Conservation (phyloP, 1,139 yeast genomes). For the Geotrichum histeridarum region DNA sequence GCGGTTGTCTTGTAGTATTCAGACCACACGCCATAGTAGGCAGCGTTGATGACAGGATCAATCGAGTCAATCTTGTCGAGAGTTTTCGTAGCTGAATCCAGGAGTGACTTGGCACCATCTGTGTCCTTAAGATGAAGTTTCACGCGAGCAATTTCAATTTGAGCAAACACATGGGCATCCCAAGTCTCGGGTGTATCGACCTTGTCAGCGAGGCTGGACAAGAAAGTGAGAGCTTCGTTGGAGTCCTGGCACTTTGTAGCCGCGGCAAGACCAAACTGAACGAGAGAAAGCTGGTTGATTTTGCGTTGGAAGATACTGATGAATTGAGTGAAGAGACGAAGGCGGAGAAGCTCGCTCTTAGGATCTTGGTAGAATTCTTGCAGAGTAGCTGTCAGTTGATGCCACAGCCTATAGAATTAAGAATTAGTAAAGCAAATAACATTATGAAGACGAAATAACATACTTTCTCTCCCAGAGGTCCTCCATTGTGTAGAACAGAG, state of each 20-base stretch:
- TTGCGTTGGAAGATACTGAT: conserved; percentile 61
- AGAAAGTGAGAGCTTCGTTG: conserved; percentile 52
- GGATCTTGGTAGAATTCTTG: conserved; percentile 55
- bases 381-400: conserved; percentile 69
- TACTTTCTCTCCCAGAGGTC: conserved; percentile 77
- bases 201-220: conserved; percentile 48
- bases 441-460: background rate
- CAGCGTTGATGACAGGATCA: conserved; percentile 70
- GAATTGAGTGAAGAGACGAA: conserved; percentile 68
- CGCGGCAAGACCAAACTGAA: conserved; percentile 64
- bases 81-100: conserved; percentile 56
- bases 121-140: conserved; percentile 55
- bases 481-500: conserved; percentile 69
- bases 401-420: conserved; percentile 43
- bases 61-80: conserved; percentile 59
- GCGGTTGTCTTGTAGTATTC: conserved; percentile 68
- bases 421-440: background rate
- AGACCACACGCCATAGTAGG: conserved; percentile 76
- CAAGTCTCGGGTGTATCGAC: conserved; percentile 44
- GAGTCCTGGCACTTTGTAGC: conserved; percentile 45
- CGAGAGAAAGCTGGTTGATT: conserved; percentile 73
- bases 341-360: conserved; percentile 50
- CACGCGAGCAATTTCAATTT: conserved; percentile 73
- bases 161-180: conserved; percentile 58
- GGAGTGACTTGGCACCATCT: conserved; percentile 60